Evolutionary conservation across 2,329 filamentous ascomycete genomes (phyloP).

Genomic region (Arthrobotrys sphaeroides): DNA sequence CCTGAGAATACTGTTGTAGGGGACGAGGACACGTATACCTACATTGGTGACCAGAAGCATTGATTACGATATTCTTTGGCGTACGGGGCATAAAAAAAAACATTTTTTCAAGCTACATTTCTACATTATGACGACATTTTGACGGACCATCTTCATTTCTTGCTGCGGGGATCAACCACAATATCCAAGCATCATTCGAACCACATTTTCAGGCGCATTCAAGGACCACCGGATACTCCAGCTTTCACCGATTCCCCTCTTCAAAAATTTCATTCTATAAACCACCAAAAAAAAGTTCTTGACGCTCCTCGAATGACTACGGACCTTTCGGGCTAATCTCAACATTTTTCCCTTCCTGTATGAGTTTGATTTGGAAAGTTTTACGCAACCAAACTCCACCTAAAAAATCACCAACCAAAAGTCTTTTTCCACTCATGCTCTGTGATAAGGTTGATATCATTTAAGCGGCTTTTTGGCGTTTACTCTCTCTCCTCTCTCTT

Average conservation of each 20-base stretch:
- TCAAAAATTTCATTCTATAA: not conserved
- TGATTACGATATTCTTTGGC: conserved; percentile 41
- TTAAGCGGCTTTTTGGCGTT: conserved; percentile 51
- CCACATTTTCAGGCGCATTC: conserved; percentile 51
- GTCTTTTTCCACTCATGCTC: conserved; percentile 29
- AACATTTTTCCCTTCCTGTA: conserved; percentile 9
- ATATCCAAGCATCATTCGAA: conserved; percentile 33
- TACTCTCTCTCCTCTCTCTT: conserved; percentile 21
- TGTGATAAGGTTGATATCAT: conserved; percentile 50
- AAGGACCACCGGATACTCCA: conserved; percentile 31
- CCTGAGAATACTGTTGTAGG: conserved; percentile 50
- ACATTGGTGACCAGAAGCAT: conserved; percentile 29
- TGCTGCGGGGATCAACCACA: conserved; percentile 18
- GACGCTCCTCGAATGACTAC: conserved; percentile 27
- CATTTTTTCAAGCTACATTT: not conserved
- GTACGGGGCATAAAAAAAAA: conserved; percentile 36
- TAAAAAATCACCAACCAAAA: conserved; percentile 48
- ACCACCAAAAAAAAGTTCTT: conserved; percentile 34
- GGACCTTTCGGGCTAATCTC: conserved; percentile 12
- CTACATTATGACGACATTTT: conserved; percentile 35
- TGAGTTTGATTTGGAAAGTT: conserved; percentile 42
- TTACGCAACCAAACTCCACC: conserved; percentile 46
- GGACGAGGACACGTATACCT: conserved; percentile 39
- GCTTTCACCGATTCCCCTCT: conserved; percentile 11
- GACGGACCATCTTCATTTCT: conserved; percentile 16